Conservation (phyloP, 495 filamentous ascomycete genomes). For the Durotheca rogersii region DNA sequence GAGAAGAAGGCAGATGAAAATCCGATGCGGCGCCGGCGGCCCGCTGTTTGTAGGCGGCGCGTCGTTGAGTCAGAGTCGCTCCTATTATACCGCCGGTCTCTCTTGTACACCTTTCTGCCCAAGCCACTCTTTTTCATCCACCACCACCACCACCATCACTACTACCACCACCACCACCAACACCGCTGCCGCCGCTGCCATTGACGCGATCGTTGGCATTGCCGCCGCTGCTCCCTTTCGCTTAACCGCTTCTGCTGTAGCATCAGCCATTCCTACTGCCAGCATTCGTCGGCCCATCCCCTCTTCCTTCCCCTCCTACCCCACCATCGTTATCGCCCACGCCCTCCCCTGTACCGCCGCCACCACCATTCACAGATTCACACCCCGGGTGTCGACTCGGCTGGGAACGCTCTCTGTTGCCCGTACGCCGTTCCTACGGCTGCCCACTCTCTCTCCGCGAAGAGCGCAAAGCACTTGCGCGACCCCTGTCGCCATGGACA, state of each 20-base stretch:
- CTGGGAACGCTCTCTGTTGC: slow-evolving; percentile 3
- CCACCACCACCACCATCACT: background rate
- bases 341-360: background rate
- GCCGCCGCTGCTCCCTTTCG: too few relatives aligned
- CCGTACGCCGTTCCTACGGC: slow-evolving; percentile 5
- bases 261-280: too few relatives aligned
- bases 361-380: slow-evolving; percentile 14
- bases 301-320: slow-evolving; percentile 23
- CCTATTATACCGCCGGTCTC: too few relatives aligned
- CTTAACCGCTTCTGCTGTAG: too few relatives aligned
- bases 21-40: slow-evolving; percentile 25
- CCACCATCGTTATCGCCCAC: background rate
- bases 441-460: slow-evolving; percentile 14
- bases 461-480: slow-evolving; percentile 6
- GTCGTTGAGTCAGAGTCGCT: slow-evolving; percentile 37
- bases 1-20: slow-evolving; percentile 22
- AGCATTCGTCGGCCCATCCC: too few relatives aligned
- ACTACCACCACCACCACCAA: too few relatives aligned
- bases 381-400: background rate
- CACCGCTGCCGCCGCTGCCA: too few relatives aligned
- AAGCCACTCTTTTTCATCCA: background rate
- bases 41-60: slow-evolving; percentile 38
- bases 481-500: slow-evolving; percentile 40
- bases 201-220: too few relatives aligned
- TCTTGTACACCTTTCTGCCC: slow-evolving; percentile 24